Evolutionary conservation across 345 rosid species (phyloP).

Genomic region (Linum trigynum): DNA sequence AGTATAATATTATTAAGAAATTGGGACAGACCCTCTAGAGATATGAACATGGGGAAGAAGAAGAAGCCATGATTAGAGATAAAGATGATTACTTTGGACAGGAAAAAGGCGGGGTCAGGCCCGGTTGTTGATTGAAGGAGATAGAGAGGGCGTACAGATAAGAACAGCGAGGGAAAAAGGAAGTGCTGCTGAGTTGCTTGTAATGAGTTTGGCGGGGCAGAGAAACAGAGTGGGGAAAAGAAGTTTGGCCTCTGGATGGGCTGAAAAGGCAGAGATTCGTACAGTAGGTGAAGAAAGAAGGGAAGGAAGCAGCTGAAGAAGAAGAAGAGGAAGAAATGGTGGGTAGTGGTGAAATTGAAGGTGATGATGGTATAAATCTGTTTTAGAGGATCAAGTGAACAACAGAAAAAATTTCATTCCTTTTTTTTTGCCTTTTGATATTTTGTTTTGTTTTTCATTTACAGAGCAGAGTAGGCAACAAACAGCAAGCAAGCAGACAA

Average conservation of each 20-base stretch:
- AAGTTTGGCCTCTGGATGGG: neutral
- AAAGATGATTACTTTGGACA: neutral
- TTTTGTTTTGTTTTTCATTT: too few species aligned
- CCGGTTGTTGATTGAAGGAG: too few species aligned
- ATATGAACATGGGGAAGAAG: neutral
- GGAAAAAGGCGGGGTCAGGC: too few species aligned
- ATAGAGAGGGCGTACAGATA: neutral
- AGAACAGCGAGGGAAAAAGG: neutral
- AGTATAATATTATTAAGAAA: neutral
- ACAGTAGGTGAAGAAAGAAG: neutral
- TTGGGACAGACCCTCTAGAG: neutral
- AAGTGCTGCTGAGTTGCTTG: neutral
- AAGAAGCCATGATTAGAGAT: neutral
- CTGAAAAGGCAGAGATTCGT: constrained; percentile 4
- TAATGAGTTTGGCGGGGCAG: neutral
- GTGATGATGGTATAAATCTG: too few species aligned
- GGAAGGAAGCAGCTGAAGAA: neutral
- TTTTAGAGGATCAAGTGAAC: too few species aligned
- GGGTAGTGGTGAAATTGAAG: too few species aligned
- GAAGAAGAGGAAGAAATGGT: neutral
- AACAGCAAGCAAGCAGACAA: too few species aligned
- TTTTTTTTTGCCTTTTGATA: too few species aligned
- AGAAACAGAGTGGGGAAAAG: neutral
- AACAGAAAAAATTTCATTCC: too few species aligned
- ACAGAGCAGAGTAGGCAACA: too few species aligned